Base-by-base conservation (phyloP, 2,329 filamentous ascomycete species). In the Aspergillus quadrilineatus region DNA sequence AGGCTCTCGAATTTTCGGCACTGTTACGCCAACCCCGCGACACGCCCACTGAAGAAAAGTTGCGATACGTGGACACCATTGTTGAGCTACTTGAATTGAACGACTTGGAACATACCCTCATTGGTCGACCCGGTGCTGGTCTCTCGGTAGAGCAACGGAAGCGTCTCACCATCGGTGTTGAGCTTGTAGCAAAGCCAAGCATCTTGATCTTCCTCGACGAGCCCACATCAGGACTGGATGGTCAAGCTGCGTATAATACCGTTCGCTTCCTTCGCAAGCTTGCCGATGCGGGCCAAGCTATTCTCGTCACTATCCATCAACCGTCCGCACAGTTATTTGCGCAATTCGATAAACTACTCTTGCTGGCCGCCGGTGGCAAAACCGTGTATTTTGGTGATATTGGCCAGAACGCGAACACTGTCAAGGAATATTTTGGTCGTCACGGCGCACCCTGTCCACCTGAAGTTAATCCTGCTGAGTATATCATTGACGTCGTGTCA, bases 281-380 rank as follows among this genome's bases (percentile, higher is more conserved):
- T 1, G 79, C 85, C 22, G 75, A 79, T 10, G 82, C 84, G 17
- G 86, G 86, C 0, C 85, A 89, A 64, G 86, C 86, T 3, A 86
- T 89, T 43, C 74, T 89, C 34, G 88, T 86, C 63, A 89, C 87
- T 0, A 89, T 89, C 47, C 87, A 89, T 64, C 86, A 89, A 63
- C 86, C 87, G 3, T 86, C 82, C 6, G 85, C 84, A 0, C 79
- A 87, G 17, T 75, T 89, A 2, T 85, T 89, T 50, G 80, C 87
- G 58, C 80, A 89, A 66, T 89, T 89, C 68, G 87, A 89, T 65
- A 87, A 86, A 75, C 81, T 89, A 1, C 78, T 89, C 1, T 82
- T 85, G 0, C 77, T 89, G 8, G 85, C 86, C 51, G 84, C 80
- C 4, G 85, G 85, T 10, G 86, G 85, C n/a, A 86, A 87, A 65